phyloP scores from a whole-genome alignment of 129 eudicot genomes.

The Pittosporum tobira region DNA sequence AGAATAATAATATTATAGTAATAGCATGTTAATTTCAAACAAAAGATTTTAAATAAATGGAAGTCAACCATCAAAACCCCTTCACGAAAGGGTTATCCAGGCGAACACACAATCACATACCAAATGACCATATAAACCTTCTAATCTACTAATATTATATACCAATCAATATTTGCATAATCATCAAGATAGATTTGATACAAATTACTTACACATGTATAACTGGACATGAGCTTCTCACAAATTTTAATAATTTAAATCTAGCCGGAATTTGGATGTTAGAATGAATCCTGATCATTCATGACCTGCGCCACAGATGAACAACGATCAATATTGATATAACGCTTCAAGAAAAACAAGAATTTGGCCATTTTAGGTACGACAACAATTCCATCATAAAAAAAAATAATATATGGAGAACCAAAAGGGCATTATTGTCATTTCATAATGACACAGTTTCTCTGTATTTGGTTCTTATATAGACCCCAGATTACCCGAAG shows the following conservation, averaged over 20 bases:
- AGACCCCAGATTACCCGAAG: constrained; percentile 1
- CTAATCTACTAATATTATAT: background rate
- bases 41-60: background rate
- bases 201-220: background rate
- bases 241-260: background rate
- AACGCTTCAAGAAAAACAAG: background rate
- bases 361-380: background rate
- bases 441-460: background rate
- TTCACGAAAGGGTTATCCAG: constrained; percentile 10
- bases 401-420: background rate
- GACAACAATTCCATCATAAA: background rate
- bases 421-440: constrained; percentile 11
- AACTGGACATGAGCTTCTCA: background rate
- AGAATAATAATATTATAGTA: background rate
- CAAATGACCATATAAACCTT: constrained; percentile 10
- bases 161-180: background rate
- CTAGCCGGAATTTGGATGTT: background rate
- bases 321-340: background rate
- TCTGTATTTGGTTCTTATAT: constrained; percentile 1
- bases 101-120: constrained; percentile 7
- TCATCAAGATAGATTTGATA: background rate
- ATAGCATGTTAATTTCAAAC: background rate
- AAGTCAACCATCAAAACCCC: constrained; percentile 21
- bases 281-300: background rate
- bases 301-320: constrained; percentile 4